Evolutionary conservation across 306 rosid genomes (phyloP).

Genomic region (Lathyrus oleraceus): DNA sequence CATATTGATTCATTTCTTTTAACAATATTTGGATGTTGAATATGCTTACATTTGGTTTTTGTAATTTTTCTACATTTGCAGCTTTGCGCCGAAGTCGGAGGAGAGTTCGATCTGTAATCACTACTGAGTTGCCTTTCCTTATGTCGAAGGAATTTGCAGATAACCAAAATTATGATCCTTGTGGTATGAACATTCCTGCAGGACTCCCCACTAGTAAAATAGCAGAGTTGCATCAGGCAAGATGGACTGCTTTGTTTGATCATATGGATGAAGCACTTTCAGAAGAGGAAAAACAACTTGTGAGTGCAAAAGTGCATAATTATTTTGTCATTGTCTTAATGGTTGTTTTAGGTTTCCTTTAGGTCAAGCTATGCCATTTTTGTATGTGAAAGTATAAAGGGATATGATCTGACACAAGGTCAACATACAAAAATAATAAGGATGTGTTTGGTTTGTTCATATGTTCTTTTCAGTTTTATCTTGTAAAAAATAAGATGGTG

Average conservation of each 20-base stretch:
- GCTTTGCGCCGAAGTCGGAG: constrained; percentile 81
- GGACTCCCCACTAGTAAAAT: constrained; percentile 44
- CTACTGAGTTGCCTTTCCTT: constrained; percentile 79
- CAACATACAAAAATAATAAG: constrained; percentile 3
- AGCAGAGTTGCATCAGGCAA: constrained; percentile 76
- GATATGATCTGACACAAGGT: constrained; percentile 3
- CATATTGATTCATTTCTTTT: constrained; percentile 23
- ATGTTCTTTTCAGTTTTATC: background rate
- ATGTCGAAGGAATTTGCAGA: constrained; percentile 71
- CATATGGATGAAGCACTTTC: constrained; percentile 86
- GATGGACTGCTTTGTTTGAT: constrained; percentile 77
- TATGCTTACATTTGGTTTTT: constrained; percentile 21
- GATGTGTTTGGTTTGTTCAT: constrained; percentile 12
- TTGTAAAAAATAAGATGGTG: background rate
- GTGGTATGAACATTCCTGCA: constrained; percentile 26
- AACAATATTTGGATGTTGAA: constrained; percentile 10
- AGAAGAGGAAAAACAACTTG: constrained; percentile 95
- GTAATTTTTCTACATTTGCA: constrained; percentile 44
- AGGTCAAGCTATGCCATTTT: constrained; percentile 1
- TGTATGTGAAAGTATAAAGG: background rate
- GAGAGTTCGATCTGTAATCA: constrained; percentile 78
- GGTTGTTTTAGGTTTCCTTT: constrained; percentile 5
- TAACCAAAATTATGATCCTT: constrained; percentile 52
- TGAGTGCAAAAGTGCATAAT: constrained; percentile 41
- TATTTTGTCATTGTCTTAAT: background rate